These are phyloP conservation scores for Trichoderma endophyticum DNA, from an alignment of 2,329 filamentous ascomycete species.

Conservation along the genomic window DNA sequence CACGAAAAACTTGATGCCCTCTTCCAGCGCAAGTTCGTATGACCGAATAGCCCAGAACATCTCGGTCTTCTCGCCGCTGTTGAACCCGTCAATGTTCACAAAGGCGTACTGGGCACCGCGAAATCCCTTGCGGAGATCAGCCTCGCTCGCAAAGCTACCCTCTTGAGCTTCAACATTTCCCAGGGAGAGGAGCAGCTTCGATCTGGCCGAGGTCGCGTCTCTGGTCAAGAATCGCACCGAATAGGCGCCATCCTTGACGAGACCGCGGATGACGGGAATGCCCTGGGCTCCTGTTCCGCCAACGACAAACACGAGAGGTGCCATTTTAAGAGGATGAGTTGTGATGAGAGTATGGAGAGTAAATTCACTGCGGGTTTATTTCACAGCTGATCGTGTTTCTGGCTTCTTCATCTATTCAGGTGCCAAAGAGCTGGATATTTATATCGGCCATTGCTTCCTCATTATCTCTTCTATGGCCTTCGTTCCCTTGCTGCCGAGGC, in stretches of 20 bases:
- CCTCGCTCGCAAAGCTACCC: constrained; percentile 48
- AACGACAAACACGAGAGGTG: constrained; percentile 36
- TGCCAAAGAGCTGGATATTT: not conserved
- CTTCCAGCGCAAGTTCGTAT: constrained; percentile 42
- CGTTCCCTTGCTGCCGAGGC: not conserved
- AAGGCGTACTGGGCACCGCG: constrained; percentile 47
- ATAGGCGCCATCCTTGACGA: constrained; percentile 42
- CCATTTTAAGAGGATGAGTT: not conserved
- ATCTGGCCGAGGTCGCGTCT: constrained; percentile 39
- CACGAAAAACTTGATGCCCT: constrained; percentile 42
- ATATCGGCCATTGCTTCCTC: not conserved
- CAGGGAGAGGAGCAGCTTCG: constrained; percentile 40
- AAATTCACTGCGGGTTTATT: not conserved
- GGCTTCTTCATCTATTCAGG: not conserved
- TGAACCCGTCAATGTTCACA: constrained; percentile 54
- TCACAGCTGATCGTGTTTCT: not conserved
- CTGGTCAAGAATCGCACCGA: constrained; percentile 47
- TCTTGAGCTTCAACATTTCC: constrained; percentile 46
- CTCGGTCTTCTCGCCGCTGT: constrained; percentile 50
- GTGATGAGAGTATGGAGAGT: not conserved
- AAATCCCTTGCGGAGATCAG: constrained; percentile 42
- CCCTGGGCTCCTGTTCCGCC: constrained; percentile 53
- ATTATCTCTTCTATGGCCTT: not conserved
- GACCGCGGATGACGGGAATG: constrained; percentile 43
- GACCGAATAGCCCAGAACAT: constrained; percentile 46